Base-by-base conservation (phyloP, 2,329 filamentous ascomycete genomes). In the Domatiomyces globalis region DNA sequence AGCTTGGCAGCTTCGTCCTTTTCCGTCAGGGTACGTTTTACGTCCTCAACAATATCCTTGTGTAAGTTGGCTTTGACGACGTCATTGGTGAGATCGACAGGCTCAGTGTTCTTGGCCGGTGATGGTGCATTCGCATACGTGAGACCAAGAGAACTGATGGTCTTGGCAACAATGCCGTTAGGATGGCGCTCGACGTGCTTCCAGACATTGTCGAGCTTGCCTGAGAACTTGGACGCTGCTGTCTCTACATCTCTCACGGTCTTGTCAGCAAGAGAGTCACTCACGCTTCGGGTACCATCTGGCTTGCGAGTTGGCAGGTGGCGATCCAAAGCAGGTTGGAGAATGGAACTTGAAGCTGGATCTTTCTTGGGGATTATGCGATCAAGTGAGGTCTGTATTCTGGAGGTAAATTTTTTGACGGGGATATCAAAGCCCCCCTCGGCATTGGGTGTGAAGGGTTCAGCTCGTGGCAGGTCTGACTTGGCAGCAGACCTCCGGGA, bases 111-210 rank as follows among this genome's bases (percentile, higher is more conserved):
- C 54, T 33, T 48, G 57, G 3, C 3, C 3, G 36, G 51, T 53
- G 49, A 53, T 55, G 43, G 52, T 56, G 42, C 51, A 39, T 39
- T 15, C 10, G 33, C 49, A 43, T 57, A 53, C 29, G 54, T 51
- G 9, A 48, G 43, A 22, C 47, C 52, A 49, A 58, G 54, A 45
- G 49, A 54, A 19, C 51, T 58, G 51, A 52, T 58, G 43, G 51
- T 60, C 49, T 54, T 61, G 39, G 51, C 54, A 9, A 61, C 61
- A 39, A 65, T 56, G 18, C 54, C 58, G 44, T 53, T 48, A 51
- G 56, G 48, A 54, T 60, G 51, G 51, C 58, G 50, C 18, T 55
- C 49, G 39, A 60, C 47, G 27, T 60, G 59, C 7, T 56, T 50
- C 56, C 49, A 54, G 20, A 57, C 49, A 51, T 52, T 55, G 36